These are phyloP conservation scores for Ceratocystis variospora DNA, from an alignment of 2,329 filamentous ascomycete genomes.

Conservation along the genomic window DNA sequence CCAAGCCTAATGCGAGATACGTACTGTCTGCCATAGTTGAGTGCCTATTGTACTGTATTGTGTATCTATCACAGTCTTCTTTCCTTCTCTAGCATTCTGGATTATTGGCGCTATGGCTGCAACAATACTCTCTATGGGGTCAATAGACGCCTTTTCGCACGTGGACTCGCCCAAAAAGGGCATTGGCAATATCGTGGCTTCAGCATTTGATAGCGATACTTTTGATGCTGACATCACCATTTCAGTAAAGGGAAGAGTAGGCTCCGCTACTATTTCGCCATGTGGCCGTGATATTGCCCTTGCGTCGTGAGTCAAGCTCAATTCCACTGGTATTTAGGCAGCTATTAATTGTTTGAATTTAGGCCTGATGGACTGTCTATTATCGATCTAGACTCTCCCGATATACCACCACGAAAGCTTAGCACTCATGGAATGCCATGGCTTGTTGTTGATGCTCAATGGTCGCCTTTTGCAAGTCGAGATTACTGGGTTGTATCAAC, in stretches of 20 bases:
- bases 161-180: constrained; percentile 38
- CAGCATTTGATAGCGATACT: constrained; percentile 70
- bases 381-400: constrained; percentile 81
- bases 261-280: constrained; percentile 84
- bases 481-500: constrained; percentile 92
- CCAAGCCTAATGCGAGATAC: background rate
- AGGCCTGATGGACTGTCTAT: constrained; percentile 77
- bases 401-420: constrained; percentile 71
- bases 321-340: constrained; percentile 27
- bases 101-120: background rate
- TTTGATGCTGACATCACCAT: constrained; percentile 78
- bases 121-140: background rate
- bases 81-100: background rate
- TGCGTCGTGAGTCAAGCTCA: constrained; percentile 48
- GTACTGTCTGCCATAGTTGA: background rate
- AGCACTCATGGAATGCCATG: constrained; percentile 75
- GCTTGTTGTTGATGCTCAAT: constrained; percentile 91
- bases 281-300: constrained; percentile 81
- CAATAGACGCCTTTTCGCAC: constrained; percentile 8
- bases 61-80: background rate
- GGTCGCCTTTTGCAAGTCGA: constrained; percentile 80
- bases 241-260: constrained; percentile 65
- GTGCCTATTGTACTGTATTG: background rate
- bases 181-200: constrained; percentile 40
- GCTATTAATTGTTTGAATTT: constrained; percentile 8